These are phyloP conservation scores for Osmanthus fragrans DNA, from an alignment of 257 asterid species.

Conservation along the genomic window DNA sequence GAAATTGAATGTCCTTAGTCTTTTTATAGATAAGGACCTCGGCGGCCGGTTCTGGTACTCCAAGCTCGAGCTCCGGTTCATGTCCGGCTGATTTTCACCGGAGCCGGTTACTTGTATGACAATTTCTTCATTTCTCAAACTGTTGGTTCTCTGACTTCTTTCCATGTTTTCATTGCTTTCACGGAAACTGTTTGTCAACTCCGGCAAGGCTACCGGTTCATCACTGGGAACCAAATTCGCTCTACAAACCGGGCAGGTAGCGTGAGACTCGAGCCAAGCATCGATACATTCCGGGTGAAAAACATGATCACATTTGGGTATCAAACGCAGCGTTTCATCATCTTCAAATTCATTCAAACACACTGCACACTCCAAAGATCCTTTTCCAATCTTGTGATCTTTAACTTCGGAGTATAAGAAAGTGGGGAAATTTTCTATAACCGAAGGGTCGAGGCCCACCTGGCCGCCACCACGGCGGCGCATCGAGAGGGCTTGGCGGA, in stretches of 20 bases:
- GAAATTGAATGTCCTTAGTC: constrained; percentile 37
- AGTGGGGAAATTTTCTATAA: constrained; percentile 73
- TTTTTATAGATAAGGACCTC: constrained; percentile 45
- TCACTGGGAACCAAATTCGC: constrained; percentile 54
- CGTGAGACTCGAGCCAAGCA: constrained; percentile 83
- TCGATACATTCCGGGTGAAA: constrained; percentile 92
- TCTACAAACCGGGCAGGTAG: constrained; percentile 93
- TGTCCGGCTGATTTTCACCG: not conserved
- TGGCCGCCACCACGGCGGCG: constrained; percentile 51
- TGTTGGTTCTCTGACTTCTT: not conserved
- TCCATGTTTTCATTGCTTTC: not conserved
- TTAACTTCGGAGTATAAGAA: constrained; percentile 85
- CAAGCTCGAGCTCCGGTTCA: constrained; percentile 39
- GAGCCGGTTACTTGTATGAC: constrained; percentile 43
- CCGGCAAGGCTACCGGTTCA: constrained; percentile 23
- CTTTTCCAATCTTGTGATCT: constrained; percentile 79
- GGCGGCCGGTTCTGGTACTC: constrained; percentile 31
- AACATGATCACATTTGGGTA: constrained; percentile 90
- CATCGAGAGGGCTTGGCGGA: constrained; percentile 46
- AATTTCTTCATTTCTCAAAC: constrained; percentile 32
- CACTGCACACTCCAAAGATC: constrained; percentile 85
- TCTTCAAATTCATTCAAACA: constrained; percentile 87
- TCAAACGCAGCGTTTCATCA: constrained; percentile 70
- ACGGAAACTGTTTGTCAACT: not conserved
- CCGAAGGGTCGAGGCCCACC: constrained; percentile 58